Conservation (phyloP, 306 rosid species). For the Lagenaria siceraria region DNA sequence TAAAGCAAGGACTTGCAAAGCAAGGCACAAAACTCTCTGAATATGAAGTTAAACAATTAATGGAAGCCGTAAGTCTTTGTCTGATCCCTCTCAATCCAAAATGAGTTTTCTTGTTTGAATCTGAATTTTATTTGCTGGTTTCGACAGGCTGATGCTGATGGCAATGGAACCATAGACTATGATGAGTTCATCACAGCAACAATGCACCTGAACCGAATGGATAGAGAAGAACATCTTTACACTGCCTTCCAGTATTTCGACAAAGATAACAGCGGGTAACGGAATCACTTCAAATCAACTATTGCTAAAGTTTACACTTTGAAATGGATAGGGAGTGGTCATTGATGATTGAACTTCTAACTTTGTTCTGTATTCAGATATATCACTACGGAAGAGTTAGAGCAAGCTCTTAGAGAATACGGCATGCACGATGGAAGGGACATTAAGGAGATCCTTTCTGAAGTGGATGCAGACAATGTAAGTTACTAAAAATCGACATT, state of each 20-base stretch:
- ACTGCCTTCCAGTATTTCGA: slow-evolving; percentile 96
- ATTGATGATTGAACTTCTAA: not conserved
- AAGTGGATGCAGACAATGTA: slow-evolving; percentile 80
- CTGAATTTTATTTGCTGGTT: not conserved
- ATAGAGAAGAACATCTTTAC: slow-evolving; percentile 89
- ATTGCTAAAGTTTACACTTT: not conserved
- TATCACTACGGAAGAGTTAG: slow-evolving; percentile 81
- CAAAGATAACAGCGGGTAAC: slow-evolving; percentile 90
- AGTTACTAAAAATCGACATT: slow-evolving; percentile 8
- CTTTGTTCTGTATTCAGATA: slow-evolving; percentile 25
- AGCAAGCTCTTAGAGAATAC: slow-evolving; percentile 74
- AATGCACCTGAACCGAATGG: slow-evolving; percentile 86
- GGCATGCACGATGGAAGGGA: slow-evolving; percentile 90
- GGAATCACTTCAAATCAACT: not conserved
- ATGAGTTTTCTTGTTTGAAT: not conserved
- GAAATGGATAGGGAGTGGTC: not conserved
- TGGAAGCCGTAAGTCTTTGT: slow-evolving; percentile 72
- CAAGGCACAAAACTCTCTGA: slow-evolving; percentile 88
- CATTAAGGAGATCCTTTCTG: slow-evolving; percentile 63
- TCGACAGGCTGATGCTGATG: slow-evolving; percentile 89
- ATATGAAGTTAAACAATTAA: slow-evolving; percentile 66
- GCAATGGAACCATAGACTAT: slow-evolving; percentile 89
- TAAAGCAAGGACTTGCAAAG: slow-evolving; percentile 86
- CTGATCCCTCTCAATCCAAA: not conserved
- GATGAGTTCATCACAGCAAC: slow-evolving; percentile 98